Conservation (phyloP, 371 early-diverging fungal genomes). For the Coemansia sp. region DNA sequence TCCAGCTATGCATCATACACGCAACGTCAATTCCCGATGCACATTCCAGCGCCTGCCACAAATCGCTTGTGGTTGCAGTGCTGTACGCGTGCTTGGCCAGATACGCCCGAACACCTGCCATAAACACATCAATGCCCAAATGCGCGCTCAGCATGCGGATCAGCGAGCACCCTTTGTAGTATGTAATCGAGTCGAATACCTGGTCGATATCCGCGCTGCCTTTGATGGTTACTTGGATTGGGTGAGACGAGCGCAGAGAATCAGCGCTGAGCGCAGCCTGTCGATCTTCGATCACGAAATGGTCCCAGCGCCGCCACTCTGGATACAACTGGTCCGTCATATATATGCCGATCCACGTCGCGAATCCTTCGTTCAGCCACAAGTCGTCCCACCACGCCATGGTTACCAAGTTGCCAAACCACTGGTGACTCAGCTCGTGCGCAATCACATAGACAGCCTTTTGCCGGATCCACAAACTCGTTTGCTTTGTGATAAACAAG, state of each 20-base stretch:
- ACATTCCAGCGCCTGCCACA: constrained; percentile 77
- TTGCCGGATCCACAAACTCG: constrained; percentile 63
- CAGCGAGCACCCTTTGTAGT: constrained; percentile 88
- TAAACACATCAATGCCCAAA: constrained; percentile 72
- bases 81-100: constrained; percentile 72
- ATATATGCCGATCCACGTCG: constrained; percentile 89
- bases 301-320: constrained; percentile 74
- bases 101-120: constrained; percentile 76
- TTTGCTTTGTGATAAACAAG: constrained; percentile 67
- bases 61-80: constrained; percentile 83
- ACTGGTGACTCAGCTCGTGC: constrained; percentile 96
- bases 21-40: constrained; percentile 71
- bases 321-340: constrained; percentile 77
- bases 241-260: constrained; percentile 78
- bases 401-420: constrained; percentile 97
- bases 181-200: constrained; percentile 82
- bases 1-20: constrained; percentile 86
- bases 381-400: constrained; percentile 91
- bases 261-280: constrained; percentile 75
- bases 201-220: constrained; percentile 75
- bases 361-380: constrained; percentile 98
- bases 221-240: constrained; percentile 85
- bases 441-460: constrained; percentile 81
- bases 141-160: constrained; percentile 89
- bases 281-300: constrained; percentile 71